A percentile compares a stretch with the other conserved stretches of the same genome.
These are phyloP conservation scores for Takashimella tepidaria DNA, from an alignment of 1,284 basidiomycete species.

Conservation along the genomic window DNA sequence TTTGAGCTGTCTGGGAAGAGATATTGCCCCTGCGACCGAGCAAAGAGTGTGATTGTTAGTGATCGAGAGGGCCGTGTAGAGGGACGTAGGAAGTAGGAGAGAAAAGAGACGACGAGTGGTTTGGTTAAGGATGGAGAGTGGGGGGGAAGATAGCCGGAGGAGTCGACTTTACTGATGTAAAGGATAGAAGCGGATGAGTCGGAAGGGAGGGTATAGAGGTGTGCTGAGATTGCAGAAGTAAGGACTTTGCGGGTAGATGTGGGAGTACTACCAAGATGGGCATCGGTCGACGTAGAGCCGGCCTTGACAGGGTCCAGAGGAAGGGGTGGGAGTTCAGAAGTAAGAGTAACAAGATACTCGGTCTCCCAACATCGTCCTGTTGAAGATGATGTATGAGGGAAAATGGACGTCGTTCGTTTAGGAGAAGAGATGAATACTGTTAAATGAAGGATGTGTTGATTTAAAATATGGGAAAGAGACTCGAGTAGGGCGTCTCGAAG, in stretches of 20 bases:
- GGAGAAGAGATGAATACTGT: slow-evolving; percentile 69
- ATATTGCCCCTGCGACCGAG: slow-evolving; percentile 84
- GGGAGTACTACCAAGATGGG: background rate
- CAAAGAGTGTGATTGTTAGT: slow-evolving; percentile 83
- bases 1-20: slow-evolving; percentile 88
- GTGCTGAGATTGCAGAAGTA: slow-evolving; percentile 75
- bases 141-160: slow-evolving; percentile 64
- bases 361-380: slow-evolving; percentile 49
- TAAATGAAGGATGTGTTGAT: slow-evolving; percentile 61
- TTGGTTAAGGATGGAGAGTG: slow-evolving; percentile 61
- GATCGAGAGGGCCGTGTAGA: slow-evolving; percentile 56
- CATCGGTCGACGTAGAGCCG: background rate
- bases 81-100: slow-evolving; percentile 66
- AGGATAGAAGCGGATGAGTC: slow-evolving; percentile 55
- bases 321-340: background rate
- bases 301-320: background rate
- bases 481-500: slow-evolving; percentile 64
- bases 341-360: slow-evolving; percentile 53
- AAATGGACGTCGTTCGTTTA: slow-evolving; percentile 60
- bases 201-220: slow-evolving; percentile 61
- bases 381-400: slow-evolving; percentile 59
- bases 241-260: slow-evolving; percentile 38
- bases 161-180: slow-evolving; percentile 91
- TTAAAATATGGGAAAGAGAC: slow-evolving; percentile 51
- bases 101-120: slow-evolving; percentile 62